Conservation (phyloP, 1,284 basidiomycete species). For the Moniliella sp. region DNA sequence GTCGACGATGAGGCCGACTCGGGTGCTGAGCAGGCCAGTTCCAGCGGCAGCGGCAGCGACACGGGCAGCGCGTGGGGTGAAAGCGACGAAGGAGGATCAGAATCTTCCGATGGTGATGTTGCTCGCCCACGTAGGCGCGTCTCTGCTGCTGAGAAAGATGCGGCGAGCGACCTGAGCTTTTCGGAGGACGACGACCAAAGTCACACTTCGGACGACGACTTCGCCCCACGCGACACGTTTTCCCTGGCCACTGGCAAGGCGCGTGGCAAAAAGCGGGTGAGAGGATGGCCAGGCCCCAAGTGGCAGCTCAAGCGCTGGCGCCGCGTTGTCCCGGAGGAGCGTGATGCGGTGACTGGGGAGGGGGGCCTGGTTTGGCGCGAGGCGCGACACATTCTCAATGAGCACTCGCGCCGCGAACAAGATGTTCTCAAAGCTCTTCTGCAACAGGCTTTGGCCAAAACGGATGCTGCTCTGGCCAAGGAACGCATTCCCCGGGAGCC, state of each 20-base stretch:
- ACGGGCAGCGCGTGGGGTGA: too few relatives aligned
- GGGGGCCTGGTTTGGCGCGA: slow-evolving; percentile 14
- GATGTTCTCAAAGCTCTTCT: slow-evolving; percentile 3
- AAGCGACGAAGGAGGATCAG: too few relatives aligned
- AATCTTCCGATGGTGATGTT: too few relatives aligned
- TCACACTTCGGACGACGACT: too few relatives aligned
- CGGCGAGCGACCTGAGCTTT: too few relatives aligned
- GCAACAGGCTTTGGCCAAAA: slow-evolving; percentile 6
- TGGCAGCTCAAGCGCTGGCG: slow-evolving; percentile 10
- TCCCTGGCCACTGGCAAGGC: slow-evolving; percentile 4
- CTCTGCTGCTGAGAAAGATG: too few relatives aligned
- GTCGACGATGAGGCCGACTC: too few relatives aligned
- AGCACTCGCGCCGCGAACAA: background rate
- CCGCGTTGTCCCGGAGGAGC: slow-evolving; percentile 7
- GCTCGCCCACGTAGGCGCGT: too few relatives aligned
- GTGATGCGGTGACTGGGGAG: slow-evolving; percentile 11
- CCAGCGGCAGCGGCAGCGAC: too few relatives aligned
- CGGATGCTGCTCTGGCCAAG: slow-evolving; percentile 7
- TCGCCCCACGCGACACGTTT: too few relatives aligned
- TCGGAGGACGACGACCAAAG: too few relatives aligned
- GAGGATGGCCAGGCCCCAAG: slow-evolving; percentile 8
- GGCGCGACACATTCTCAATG: slow-evolving; percentile 4
- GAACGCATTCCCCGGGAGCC: slow-evolving; percentile 8
- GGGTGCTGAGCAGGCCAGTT: too few relatives aligned
- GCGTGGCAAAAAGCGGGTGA: slow-evolving; percentile 4